Evolutionary conservation across 108 stramenopile species (phyloP), one percentile per base, ranked within the genome.

Genomic region (Licmophora abbreviata): DNA sequence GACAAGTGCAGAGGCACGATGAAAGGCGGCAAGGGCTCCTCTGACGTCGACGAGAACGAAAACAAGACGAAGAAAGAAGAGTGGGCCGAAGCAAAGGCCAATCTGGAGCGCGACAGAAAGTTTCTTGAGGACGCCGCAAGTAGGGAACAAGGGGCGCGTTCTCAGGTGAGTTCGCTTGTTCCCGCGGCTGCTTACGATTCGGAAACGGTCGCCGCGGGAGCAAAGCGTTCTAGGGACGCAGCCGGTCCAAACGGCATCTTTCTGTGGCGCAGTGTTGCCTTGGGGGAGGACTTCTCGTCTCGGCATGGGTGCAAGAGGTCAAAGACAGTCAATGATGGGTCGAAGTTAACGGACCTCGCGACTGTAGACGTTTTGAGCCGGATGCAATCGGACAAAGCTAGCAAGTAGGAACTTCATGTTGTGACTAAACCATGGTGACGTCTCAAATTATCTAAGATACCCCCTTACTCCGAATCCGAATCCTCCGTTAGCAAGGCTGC

Each of bases 1-100:
- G 22, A 63, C 31, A 79, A 77, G 10, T 91, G 88, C 44, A 73
- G 88, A 2, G 88, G 88, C 15, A 86, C 88, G 26, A 84, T 91
- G 88, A 69, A 80, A 36, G 36, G 71, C 11, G 68, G 68, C 0
- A 66, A 58, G 34, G 48, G 44, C 14, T 24, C 21, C 9, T n/a
- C 29, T 11, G 21, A 40, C 14, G 30, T 47, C 31, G 65, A 51
- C 41, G n/a, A n/a, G n/a, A 52, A 32, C 23, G 44, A 46, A 42
- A 71, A 57, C 57, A 72, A 54, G 48, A 67, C 59, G 20, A 68
- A 62, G 48, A 57, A 48, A 48, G 48, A 72, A 22, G 34, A 53
- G 2, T 75, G 77, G 51, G 64, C 66, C 22, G 75, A 76, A 21
- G 78, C 81, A 2, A 82, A 71, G 55, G 61, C 68, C 9, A 35